Base-by-base conservation (phyloP, 106 monocot species). In the Dendrobium catenatum region DNA sequence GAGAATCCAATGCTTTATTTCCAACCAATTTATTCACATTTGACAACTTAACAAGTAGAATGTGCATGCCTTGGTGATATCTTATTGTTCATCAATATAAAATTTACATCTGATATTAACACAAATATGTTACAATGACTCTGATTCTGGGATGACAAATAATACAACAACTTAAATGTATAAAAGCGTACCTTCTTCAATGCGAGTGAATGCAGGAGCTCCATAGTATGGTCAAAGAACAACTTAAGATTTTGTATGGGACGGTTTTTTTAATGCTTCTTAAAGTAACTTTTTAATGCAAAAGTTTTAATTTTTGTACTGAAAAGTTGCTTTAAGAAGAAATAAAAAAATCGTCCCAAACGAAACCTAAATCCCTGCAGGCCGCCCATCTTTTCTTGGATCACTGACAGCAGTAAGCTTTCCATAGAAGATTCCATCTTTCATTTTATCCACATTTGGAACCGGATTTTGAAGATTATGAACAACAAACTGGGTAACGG, bases 341-440 rank as follows among this genome's bases (percentile, higher is more conserved):
- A 31, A 31, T 31, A 31, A 31, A 31, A 29, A 31, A 31, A 1
- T 31, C 1, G 31, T 31, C 31, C 31, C 31, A 31, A 31, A 31
- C 31, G 31, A 31, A 31, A 31, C 31, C 31, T 31, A 96, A 55
- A 93, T 9, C 29, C 99, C 91, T 7, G 99, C 95, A 7, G 99
- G 95, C 19, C 66, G 74, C 15, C 95, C 99, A 68, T 83, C 91
- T 88, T 99, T 99, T 55, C 99, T 91, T 4, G 93, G 95, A 88
- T 99, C 99, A 43, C 99, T 99, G 24, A 99, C 93, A 3, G 99
- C 99, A 9, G 87, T 93, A 66, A 99, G 89, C 87, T 87, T 83
- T 20, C 99, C 99, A 42, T 64, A 81, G 81, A 91, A 84, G 72
- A 89, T 89, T 0, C 74, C 68, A 1, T 20, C 54, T n/a, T 31